phyloP scores from a whole-genome alignment of 768 basidiomycete genomes.

The Pisolithus tinctorius region DNA sequence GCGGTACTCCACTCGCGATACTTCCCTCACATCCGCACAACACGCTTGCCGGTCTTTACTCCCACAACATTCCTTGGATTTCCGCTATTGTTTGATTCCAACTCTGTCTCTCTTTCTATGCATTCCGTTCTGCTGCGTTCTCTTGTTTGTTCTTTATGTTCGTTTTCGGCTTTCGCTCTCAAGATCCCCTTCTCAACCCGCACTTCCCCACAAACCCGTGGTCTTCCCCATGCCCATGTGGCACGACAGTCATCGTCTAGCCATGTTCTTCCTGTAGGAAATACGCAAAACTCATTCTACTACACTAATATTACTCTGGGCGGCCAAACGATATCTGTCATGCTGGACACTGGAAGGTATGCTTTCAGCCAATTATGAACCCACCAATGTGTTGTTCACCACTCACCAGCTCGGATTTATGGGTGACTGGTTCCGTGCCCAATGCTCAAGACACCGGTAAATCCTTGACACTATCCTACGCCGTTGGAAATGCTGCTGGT shows the following conservation, averaged over 20 bases:
- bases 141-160: conserved; percentile 15
- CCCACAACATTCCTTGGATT: no score
- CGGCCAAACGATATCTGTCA: conserved; percentile 48
- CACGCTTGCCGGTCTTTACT: no score
- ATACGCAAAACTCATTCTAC: conserved; percentile 70
- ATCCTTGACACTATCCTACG: conserved; percentile 52
- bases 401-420: conserved; percentile 59
- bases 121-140: conserved; percentile 17
- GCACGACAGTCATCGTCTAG: conserved; percentile 20
- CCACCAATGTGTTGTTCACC: conserved; percentile 1
- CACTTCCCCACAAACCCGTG: conserved; percentile 4
- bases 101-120: conserved; percentile 10
- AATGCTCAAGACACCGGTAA: conserved; percentile 50
- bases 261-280: conserved; percentile 40
- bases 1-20: no score
- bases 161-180: conserved; percentile 20
- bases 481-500: conserved; percentile 64
- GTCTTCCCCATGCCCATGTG: conserved; percentile 2
- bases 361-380: conserved; percentile 1
- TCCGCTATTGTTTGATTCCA: no score
- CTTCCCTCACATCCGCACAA: no score
- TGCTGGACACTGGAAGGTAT: conserved; percentile 76
- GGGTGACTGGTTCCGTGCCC: conserved; percentile 53
- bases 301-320: conserved; percentile 65
- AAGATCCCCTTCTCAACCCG: conserved; percentile 27